These are phyloP conservation scores for Lolium rigidum DNA, from an alignment of 176 grass and related monocot genomes.

Conservation along the genomic window DNA sequence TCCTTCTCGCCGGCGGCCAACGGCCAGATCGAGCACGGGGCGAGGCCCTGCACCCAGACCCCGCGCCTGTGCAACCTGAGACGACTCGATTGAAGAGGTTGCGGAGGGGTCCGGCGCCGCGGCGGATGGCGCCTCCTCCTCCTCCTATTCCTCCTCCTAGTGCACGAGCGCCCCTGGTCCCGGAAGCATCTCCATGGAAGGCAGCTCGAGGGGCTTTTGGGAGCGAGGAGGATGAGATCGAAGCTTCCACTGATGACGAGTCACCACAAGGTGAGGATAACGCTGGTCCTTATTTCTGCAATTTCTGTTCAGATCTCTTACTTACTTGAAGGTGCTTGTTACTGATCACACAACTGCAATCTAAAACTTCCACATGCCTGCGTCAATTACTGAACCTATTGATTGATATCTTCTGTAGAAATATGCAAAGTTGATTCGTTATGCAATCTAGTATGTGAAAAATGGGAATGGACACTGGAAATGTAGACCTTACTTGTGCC, in stretches of 20 bases:
- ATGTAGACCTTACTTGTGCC: neutral
- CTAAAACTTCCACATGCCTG: neutral
- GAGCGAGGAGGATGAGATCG: conserved; percentile 67
- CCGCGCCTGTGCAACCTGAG: neutral
- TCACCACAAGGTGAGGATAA: conserved; percentile 41
- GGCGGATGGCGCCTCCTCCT: conserved; percentile 19
- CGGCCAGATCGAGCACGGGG: neutral
- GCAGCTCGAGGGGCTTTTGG: neutral
- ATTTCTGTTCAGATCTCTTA: conserved; percentile 13
- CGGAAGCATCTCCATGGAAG: conserved; percentile 29
- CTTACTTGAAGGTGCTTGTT: neutral
- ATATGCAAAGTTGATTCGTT: neutral
- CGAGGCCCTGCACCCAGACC: conserved; percentile 7
- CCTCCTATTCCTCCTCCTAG: conserved; percentile 31
- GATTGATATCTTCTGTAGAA: neutral
- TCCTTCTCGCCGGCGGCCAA: conserved; percentile 12
- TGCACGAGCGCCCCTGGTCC: neutral
- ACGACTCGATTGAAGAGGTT: conserved; percentile 53
- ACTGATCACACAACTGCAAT: conserved; percentile 21
- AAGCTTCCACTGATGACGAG: conserved; percentile 65
- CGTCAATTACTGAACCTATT: neutral
- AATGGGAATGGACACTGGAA: neutral
- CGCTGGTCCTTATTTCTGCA: neutral
- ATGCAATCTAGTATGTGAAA: neutral
- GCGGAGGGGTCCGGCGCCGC: conserved; percentile 49